These are phyloP conservation scores for Torulaspora quercuum DNA, from an alignment of 805 yeast species.

Conservation along the genomic window DNA sequence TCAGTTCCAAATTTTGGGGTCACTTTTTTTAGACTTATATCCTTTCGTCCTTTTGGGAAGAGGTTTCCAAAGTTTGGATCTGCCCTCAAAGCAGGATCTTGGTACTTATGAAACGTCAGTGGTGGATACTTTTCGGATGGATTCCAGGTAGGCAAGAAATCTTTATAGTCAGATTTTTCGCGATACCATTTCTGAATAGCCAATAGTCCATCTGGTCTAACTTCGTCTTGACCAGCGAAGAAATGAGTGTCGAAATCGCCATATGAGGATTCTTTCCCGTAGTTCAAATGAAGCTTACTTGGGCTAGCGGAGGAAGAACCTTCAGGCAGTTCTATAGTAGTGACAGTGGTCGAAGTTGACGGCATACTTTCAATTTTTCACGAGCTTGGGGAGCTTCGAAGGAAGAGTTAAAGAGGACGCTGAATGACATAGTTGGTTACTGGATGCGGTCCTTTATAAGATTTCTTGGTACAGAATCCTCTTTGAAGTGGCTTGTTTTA, in stretches of 20 bases:
- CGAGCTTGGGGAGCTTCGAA: too few species aligned
- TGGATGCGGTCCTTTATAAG: too few species aligned
- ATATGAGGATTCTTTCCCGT: slow-evolving; percentile 6
- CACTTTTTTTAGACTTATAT: slow-evolving; percentile 38
- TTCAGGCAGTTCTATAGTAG: too few species aligned
- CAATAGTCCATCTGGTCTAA: slow-evolving; percentile 33
- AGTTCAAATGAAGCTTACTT: slow-evolving; percentile 5
- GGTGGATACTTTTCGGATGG: slow-evolving; percentile 24
- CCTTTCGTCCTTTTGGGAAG: slow-evolving; percentile 28
- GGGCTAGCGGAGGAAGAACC: too few species aligned
- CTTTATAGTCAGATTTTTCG: slow-evolving; percentile 23
- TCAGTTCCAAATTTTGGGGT: slow-evolving; percentile 73
- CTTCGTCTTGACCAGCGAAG: slow-evolving; percentile 25
- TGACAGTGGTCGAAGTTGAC: too few species aligned
- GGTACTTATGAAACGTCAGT: slow-evolving; percentile 15
- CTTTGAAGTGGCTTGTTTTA: too few species aligned
- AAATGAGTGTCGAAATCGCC: slow-evolving; percentile 34
- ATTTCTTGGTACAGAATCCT: too few species aligned
- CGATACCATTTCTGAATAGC: slow-evolving; percentile 23
- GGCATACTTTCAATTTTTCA: too few species aligned
- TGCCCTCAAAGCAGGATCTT: slow-evolving; percentile 26
- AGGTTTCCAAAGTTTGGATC: slow-evolving; percentile 22
- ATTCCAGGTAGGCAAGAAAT: slow-evolving; percentile 35
- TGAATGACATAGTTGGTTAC: too few species aligned
- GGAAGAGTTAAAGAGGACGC: too few species aligned